Evolutionary conservation across 345 rosid species (phyloP).

Genomic region (Bretschneidera sinensis): DNA sequence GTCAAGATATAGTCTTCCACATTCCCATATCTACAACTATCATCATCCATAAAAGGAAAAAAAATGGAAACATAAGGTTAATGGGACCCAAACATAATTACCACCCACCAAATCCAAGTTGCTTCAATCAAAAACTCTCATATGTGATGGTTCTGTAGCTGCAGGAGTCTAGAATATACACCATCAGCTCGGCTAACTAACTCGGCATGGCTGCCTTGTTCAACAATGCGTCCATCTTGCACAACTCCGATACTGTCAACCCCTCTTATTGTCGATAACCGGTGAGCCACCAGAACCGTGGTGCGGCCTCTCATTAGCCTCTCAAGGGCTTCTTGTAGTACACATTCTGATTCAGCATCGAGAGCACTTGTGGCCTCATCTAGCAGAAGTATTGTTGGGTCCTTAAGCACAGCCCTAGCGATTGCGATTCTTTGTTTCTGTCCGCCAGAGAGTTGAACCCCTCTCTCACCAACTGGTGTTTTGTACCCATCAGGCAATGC

Average conservation of each 20-base stretch:
- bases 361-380: conserved; percentile 99
- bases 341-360: conserved; percentile 96
- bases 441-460: conserved; percentile 95
- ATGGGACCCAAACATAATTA: conserved; percentile 43
- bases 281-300: conserved; percentile 90
- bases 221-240: conserved; percentile 88
- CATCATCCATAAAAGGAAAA: conserved; percentile 32
- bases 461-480: conserved; percentile 96
- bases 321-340: conserved; percentile 93
- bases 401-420: conserved; percentile 93
- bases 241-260: conserved; percentile 89
- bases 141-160: conserved; percentile 82
- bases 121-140: conserved; percentile 35
- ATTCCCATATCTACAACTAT: conserved; percentile 65
- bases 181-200: conserved; percentile 77
- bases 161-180: conserved; percentile 82
- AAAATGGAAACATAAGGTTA: conserved; percentile 39
- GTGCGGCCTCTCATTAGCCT: conserved; percentile 96
- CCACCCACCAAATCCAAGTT: conserved; percentile 39
- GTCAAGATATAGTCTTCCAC: conserved; percentile 27
- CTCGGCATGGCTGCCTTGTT: conserved; percentile 90
- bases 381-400: conserved; percentile 79
- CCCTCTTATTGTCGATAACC: conserved; percentile 86
- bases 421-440: conserved; percentile 98
- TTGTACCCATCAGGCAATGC: conserved; percentile 91